phyloP scores from a whole-genome alignment of 345 rosid species.

The Euphorbia peplus region DNA sequence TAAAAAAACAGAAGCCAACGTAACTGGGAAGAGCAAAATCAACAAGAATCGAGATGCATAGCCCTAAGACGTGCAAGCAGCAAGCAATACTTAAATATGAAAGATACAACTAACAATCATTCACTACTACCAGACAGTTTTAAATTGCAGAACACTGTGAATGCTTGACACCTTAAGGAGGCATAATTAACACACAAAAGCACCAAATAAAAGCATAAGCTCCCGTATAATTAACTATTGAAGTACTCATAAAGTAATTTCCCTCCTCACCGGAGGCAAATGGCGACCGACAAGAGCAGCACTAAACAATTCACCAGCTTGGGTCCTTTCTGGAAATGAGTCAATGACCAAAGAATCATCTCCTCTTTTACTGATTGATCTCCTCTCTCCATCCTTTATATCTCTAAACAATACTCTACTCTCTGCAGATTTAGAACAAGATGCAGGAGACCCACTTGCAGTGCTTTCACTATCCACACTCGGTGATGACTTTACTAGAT shows the following conservation, averaged over 20 bases:
- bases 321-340: constrained; percentile 65
- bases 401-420: constrained; percentile 35
- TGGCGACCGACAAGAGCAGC: constrained; percentile 47
- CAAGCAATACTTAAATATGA: not conserved
- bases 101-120: not conserved
- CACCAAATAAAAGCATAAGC: not conserved
- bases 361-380: constrained; percentile 50
- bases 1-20: not conserved
- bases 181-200: not conserved
- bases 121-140: not conserved
- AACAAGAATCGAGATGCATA: not conserved
- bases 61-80: not conserved
- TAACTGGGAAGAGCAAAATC: not conserved
- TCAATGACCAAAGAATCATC: constrained; percentile 40
- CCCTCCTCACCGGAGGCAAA: constrained; percentile 72
- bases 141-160: not conserved
- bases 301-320: constrained; percentile 69
- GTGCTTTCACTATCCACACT: constrained; percentile 61
- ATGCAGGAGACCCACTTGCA: constrained; percentile 59
- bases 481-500: constrained; percentile 42
- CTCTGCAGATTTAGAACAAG: constrained; percentile 59
- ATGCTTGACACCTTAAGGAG: not conserved
- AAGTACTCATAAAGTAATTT: constrained; percentile 11
- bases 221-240: not conserved
- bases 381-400: constrained; percentile 44